Conservation (phyloP, 2,329 filamentous ascomycete genomes). For the Bertia moriformis region DNA sequence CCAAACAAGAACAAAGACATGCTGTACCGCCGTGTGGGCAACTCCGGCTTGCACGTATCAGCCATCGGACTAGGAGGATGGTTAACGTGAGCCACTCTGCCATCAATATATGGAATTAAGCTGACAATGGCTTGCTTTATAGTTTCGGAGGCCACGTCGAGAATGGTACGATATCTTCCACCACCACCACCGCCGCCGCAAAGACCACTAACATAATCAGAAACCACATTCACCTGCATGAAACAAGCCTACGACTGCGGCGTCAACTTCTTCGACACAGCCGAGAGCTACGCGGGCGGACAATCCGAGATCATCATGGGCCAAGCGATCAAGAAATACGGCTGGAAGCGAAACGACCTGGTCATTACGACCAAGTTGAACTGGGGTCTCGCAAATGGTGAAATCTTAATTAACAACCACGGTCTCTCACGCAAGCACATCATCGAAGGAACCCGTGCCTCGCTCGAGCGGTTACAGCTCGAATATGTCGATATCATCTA, state of each 20-base stretch:
- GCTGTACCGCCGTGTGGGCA: slow-evolving; percentile 5
- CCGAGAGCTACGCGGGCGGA: slow-evolving; percentile 40
- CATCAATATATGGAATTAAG: too few species aligned
- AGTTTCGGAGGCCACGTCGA: slow-evolving; percentile 2
- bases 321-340: slow-evolving; percentile 40
- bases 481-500: slow-evolving; percentile 55
- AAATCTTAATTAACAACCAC: slow-evolving; percentile 21
- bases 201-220: slow-evolving; percentile 39
- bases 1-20: slow-evolving; percentile 1
- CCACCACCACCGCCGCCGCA: slow-evolving; percentile 45
- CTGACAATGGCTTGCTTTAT: slow-evolving; percentile 22
- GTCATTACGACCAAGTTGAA: slow-evolving; percentile 43
- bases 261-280: slow-evolving; percentile 50
- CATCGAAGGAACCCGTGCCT: slow-evolving; percentile 40
- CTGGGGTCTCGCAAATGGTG: slow-evolving; percentile 17
- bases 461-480: slow-evolving; percentile 40
- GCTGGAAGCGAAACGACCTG: slow-evolving; percentile 45
- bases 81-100: slow-evolving; percentile 2
- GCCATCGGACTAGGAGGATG: not conserved
- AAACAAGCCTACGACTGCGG: slow-evolving; percentile 44
- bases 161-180: slow-evolving; percentile 9
- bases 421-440: slow-evolving; percentile 34
- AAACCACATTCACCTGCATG: slow-evolving; percentile 44
- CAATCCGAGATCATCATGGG: slow-evolving; percentile 51
- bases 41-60: slow-evolving; percentile 3